These are phyloP conservation scores for Fusarium tjaetaba DNA, from an alignment of 2,329 filamentous ascomycete species.

Conservation along the genomic window DNA sequence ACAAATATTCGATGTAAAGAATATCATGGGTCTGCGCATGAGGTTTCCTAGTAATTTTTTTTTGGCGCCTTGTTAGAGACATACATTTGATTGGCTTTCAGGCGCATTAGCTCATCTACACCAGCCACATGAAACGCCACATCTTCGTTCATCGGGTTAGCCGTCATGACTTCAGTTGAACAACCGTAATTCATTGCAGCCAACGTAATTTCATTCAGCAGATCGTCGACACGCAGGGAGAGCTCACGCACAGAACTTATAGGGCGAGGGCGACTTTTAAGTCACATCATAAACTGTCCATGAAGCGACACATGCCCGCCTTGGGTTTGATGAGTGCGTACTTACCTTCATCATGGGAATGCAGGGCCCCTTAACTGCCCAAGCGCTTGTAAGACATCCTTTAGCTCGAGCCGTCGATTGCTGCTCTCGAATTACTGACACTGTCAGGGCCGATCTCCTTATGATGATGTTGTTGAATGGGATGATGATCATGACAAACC, in stretches of 20 bases:
- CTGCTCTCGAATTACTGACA: constrained; percentile 1
- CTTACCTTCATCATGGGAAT: constrained; percentile 57
- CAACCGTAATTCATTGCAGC: neutral
- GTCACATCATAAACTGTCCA: neutral
- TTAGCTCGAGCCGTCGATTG: neutral
- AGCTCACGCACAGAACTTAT: neutral
- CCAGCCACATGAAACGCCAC: constrained; percentile 17
- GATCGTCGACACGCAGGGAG: neutral
- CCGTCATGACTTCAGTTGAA: constrained; percentile 26
- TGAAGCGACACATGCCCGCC: neutral
- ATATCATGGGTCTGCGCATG: constrained; percentile 32
- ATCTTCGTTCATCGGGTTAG: neutral
- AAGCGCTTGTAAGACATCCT: constrained; percentile 59
- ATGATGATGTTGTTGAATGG: constrained; percentile 65
- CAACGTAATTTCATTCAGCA: neutral
- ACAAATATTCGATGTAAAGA: constrained; percentile 32
- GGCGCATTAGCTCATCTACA: constrained; percentile 7
- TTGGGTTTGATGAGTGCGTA: constrained; percentile 9
- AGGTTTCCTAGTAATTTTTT: constrained; percentile 36
- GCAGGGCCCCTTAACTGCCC: constrained; percentile 65
- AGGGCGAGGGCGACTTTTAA: neutral
- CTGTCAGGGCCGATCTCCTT: constrained; percentile 66
- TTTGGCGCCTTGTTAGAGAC: constrained; percentile 17
- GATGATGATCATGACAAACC: constrained; percentile 48
- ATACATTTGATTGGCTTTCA: constrained; percentile 19